Conservation (phyloP, 1,139 yeast species). For the Lodderomyces jiufengensis region DNA sequence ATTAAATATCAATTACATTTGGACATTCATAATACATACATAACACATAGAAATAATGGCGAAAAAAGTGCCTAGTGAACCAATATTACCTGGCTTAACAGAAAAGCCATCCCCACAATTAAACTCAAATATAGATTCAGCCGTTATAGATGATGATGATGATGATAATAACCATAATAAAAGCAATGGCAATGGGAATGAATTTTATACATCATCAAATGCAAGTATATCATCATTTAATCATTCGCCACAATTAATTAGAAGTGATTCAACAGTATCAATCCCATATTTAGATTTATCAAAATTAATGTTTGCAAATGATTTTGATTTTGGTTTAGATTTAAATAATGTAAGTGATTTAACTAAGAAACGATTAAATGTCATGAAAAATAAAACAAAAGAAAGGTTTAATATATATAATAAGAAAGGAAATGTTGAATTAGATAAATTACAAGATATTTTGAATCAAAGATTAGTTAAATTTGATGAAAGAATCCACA, state of each 20-base stretch:
- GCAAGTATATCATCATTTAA: constrained; percentile 7
- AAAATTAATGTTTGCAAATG: constrained; percentile 36
- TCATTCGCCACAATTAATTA: constrained; percentile 10
- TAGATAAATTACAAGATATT: constrained; percentile 31
- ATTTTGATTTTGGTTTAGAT: constrained; percentile 44
- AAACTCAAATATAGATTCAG: constrained; percentile 4
- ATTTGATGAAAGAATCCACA: constrained; percentile 56
- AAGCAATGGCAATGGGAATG: background rate
- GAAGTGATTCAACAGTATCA: constrained; percentile 35
- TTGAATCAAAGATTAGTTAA: constrained; percentile 43
- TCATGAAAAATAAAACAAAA: constrained; percentile 35
- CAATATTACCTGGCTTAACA: background rate
- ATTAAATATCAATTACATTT: too few species aligned
- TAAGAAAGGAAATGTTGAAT: constrained; percentile 21
- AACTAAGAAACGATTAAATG: constrained; percentile 32
- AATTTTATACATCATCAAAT: constrained; percentile 8
- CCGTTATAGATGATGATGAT: constrained; percentile 8
- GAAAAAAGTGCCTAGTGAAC: constrained; percentile 4
- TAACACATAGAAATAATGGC: too few species aligned
- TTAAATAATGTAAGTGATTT: constrained; percentile 35
- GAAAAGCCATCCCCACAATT: too few species aligned
- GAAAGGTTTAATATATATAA: constrained; percentile 24
- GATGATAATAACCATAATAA: background rate
- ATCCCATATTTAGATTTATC: constrained; percentile 37
- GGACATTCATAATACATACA: too few species aligned